phyloP scores from a whole-genome alignment of 1,284 basidiomycete genomes.

The Amylostereum areolatum region DNA sequence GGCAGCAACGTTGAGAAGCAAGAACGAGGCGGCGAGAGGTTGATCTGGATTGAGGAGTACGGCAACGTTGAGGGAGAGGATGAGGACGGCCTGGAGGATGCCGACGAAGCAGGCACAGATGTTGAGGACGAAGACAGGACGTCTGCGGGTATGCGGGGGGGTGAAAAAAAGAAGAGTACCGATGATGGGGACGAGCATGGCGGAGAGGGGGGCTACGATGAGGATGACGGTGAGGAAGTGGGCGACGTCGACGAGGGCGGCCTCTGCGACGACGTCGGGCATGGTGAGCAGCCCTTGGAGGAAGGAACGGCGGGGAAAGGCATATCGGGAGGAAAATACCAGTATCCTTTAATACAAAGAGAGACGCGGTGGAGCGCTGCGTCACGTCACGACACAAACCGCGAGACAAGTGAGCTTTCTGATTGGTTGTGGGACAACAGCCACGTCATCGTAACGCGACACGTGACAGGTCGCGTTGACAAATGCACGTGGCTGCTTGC shows the following conservation, averaged over 20 bases:
- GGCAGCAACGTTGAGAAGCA: slow-evolving; percentile 14
- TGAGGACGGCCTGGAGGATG: slow-evolving; percentile 20
- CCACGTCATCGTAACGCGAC: no score
- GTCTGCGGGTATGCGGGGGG: slow-evolving; percentile 16
- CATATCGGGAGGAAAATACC: no score
- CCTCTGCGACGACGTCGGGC: neutral
- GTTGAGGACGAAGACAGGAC: slow-evolving; percentile 27
- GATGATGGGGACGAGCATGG: slow-evolving; percentile 25
- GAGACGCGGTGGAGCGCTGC: no score
- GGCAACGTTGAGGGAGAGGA: slow-evolving; percentile 10
- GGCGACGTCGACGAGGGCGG: slow-evolving; percentile 15
- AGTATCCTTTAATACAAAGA: no score
- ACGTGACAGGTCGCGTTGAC: no score
- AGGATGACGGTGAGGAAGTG: slow-evolving; percentile 24
- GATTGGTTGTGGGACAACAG: no score
- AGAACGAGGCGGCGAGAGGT: slow-evolving; percentile 9
- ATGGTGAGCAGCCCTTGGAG: neutral
- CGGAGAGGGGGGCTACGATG: slow-evolving; percentile 20
- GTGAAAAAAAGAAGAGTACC: slow-evolving; percentile 16
- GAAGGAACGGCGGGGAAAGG: neutral
- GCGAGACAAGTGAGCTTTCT: no score
- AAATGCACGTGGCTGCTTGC: no score
- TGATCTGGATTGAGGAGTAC: slow-evolving; percentile 16
- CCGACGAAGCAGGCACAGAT: slow-evolving; percentile 21
- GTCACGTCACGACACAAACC: no score